Conservation (phyloP, 2,329 filamentous ascomycete genomes). For the Amauroascus verrucosus region DNA sequence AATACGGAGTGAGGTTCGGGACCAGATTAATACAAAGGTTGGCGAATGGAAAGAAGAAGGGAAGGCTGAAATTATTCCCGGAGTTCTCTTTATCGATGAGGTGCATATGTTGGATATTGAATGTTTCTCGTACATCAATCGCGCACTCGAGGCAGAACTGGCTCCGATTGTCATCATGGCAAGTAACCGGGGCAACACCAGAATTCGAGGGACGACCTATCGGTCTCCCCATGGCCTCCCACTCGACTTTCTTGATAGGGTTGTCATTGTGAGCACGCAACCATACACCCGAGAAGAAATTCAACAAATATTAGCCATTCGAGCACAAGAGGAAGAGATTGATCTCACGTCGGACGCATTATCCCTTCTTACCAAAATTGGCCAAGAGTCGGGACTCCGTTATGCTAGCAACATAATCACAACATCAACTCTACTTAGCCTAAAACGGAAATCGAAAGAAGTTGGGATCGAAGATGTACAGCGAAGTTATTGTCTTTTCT, state of each 20-base stretch:
- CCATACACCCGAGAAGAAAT: slow-evolving; percentile 75
- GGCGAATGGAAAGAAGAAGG: slow-evolving; percentile 99
- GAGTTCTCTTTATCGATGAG: slow-evolving; percentile 96
- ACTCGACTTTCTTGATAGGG: slow-evolving; percentile 88
- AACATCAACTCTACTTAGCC: slow-evolving; percentile 75
- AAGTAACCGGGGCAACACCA: slow-evolving; percentile 84
- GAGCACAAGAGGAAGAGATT: slow-evolving; percentile 91
- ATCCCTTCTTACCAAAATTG: slow-evolving; percentile 89
- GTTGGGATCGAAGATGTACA: slow-evolving; percentile 82
- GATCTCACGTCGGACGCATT: slow-evolving; percentile 83
- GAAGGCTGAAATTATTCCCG: slow-evolving; percentile 95
- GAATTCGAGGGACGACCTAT: slow-evolving; percentile 89
- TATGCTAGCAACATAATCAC: slow-evolving; percentile 98
- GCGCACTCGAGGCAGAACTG: slow-evolving; percentile 85
- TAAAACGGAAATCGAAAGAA: slow-evolving; percentile 76
- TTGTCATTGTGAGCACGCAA: slow-evolving; percentile 92
- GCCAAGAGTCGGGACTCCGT: slow-evolving; percentile 77
- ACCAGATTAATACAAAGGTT: slow-evolving; percentile 98
- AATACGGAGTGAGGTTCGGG: slow-evolving; percentile 90
- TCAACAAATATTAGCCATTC: slow-evolving; percentile 80
- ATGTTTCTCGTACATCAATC: slow-evolving; percentile 97
- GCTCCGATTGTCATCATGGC: slow-evolving; percentile 99
- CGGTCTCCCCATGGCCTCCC: slow-evolving; percentile 86
- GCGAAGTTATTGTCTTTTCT: slow-evolving; percentile 88
- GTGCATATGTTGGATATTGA: slow-evolving; percentile 99